Evolutionary conservation across 768 basidiomycete species (phyloP).

Genomic region (Podaxis carcinomalis): DNA sequence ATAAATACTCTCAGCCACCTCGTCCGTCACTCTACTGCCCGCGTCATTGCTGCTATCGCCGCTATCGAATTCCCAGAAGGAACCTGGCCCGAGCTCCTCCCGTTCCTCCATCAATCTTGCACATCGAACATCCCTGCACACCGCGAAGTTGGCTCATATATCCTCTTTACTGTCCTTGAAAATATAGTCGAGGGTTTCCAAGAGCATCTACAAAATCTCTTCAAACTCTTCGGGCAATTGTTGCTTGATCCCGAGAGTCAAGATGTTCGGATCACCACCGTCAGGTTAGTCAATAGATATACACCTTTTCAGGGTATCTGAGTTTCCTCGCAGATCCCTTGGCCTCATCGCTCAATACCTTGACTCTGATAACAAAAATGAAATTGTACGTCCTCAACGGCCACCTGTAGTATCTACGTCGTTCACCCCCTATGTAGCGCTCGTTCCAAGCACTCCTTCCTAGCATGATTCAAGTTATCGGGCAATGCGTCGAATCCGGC

Average conservation of each 20-base stretch:
- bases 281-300: constrained; percentile 45
- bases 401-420: not conserved
- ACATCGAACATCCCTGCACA: constrained; percentile 63
- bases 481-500: constrained; percentile 71
- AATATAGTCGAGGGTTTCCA: constrained; percentile 88
- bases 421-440: constrained; percentile 43
- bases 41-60: constrained; percentile 91
- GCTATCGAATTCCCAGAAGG: constrained; percentile 76
- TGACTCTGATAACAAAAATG: constrained; percentile 78
- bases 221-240: constrained; percentile 72
- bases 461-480: constrained; percentile 83
- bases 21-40: constrained; percentile 89
- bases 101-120: constrained; percentile 80
- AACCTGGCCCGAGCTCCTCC: constrained; percentile 84
- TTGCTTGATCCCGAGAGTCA: constrained; percentile 80
- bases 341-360: constrained; percentile 94
- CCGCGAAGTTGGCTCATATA: constrained; percentile 89
- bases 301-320: not conserved
- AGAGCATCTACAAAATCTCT: constrained; percentile 66
- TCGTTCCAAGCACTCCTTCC: constrained; percentile 86
- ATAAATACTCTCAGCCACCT: constrained; percentile 54
- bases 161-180: constrained; percentile 88
- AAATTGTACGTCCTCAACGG: constrained; percentile 56
- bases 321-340: constrained; percentile 51
- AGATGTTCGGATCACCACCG: constrained; percentile 87